Percentiles rank a stretch among this genome's conserved stretches.
Evolutionary conservation across 495 filamentous ascomycete genomes (phyloP).

Genomic region (Clohesyomyces aquaticus): DNA sequence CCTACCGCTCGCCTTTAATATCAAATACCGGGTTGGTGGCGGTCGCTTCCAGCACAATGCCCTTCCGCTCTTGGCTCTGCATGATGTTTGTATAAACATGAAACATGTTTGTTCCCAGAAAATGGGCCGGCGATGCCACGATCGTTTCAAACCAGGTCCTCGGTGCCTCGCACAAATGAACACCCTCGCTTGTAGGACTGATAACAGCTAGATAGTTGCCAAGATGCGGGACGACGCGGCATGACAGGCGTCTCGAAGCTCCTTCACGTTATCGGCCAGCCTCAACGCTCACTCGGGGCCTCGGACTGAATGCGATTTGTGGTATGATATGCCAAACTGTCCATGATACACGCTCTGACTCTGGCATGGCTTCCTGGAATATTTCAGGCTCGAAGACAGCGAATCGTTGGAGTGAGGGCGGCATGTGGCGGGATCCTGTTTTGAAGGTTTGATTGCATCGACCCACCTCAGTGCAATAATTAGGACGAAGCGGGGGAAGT

Average conservation of each 20-base stretch:
- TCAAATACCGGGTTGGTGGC: slow-evolving; percentile 1
- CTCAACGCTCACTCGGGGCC: neutral
- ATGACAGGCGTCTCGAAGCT: slow-evolving; percentile 3
- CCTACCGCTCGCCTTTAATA: slow-evolving; percentile 15
- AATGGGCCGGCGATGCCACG: slow-evolving; percentile 2
- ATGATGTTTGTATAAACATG: slow-evolving; percentile 21
- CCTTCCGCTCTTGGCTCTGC: slow-evolving; percentile 7
- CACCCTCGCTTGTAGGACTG: slow-evolving; percentile 6
- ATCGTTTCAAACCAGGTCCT: slow-evolving; percentile 34
- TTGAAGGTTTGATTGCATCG: slow-evolving; percentile 31
- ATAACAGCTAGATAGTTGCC: slow-evolving; percentile 8
- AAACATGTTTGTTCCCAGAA: too few relatives aligned
- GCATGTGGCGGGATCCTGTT: slow-evolving; percentile 12
- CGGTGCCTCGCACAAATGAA: slow-evolving; percentile 21
- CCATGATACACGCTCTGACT: too few relatives aligned
- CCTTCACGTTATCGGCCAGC: slow-evolving; percentile 11
- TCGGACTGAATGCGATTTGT: slow-evolving; percentile 13
- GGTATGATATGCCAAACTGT: slow-evolving; percentile 15
- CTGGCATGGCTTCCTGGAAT: too few relatives aligned
- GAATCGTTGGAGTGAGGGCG: neutral
- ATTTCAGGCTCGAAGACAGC: neutral
- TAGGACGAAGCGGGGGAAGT: too few relatives aligned
- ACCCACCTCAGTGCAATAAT: too few relatives aligned
- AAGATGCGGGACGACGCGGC: slow-evolving; percentile 8
- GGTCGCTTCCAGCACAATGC: slow-evolving; percentile 6